Percentiles rank a stretch among this genome's conserved stretches.
Evolutionary conservation across 192 early-diverging fungal species (phyloP).

Genomic region (Thamnidium elegans): DNA sequence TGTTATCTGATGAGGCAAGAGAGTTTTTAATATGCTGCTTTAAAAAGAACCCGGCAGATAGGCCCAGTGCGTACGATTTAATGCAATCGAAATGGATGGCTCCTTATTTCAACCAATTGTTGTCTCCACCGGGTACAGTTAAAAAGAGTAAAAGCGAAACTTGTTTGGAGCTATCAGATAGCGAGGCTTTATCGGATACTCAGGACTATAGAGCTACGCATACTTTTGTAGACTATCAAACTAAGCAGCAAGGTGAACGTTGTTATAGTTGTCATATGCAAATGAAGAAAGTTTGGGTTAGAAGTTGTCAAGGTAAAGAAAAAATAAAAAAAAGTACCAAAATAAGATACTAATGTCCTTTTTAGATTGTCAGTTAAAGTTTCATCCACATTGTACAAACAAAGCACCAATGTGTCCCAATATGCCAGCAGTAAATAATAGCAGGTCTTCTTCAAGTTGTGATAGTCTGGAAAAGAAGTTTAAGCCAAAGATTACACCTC

Average conservation of each 20-base stretch:
- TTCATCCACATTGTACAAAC: no score
- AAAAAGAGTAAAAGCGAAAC: background rate
- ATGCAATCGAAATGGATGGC: slow-evolving; percentile 69
- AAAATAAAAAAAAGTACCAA: no score
- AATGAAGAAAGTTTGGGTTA: no score
- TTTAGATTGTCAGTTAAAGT: no score
- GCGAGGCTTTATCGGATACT: background rate
- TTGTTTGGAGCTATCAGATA: background rate
- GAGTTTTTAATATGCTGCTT: slow-evolving; percentile 86
- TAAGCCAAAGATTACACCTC: no score
- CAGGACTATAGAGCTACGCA: background rate
- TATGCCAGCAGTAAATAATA: no score
- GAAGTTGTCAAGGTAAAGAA: no score
- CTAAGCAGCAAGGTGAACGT: background rate
- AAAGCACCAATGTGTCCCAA: no score
- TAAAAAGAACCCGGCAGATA: slow-evolving; percentile 67
- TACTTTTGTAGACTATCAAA: background rate
- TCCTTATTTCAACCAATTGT: background rate
- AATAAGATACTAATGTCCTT: no score
- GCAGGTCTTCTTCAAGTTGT: no score
- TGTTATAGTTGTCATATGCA: background rate
- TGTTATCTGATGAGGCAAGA: slow-evolving; percentile 38
- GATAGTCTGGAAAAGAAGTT: no score
- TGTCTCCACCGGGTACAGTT: background rate
- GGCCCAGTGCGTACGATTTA: slow-evolving; percentile 73